Percentiles rank a stretch among this genome's conserved stretches.
Evolutionary conservation across 805 yeast species (phyloP).

Genomic region (Wickerhamomyces bisporus): DNA sequence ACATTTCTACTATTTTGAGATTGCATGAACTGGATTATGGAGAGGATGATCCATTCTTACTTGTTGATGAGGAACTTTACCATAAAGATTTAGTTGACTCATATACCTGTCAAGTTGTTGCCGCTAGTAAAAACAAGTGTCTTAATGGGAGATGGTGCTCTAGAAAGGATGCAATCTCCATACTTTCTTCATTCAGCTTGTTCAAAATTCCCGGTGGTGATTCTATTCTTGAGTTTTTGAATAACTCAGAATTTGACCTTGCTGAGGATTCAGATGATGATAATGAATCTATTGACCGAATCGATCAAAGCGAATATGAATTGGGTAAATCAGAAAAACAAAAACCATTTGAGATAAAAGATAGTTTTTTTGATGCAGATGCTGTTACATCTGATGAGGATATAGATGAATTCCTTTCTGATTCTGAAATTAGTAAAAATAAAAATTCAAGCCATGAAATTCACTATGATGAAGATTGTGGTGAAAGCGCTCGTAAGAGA

Average conservation of each 20-base stretch:
- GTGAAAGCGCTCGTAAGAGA: too few relatives aligned
- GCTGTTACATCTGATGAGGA: neutral
- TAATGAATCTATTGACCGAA: too few relatives aligned
- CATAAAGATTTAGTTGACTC: constrained; percentile 20
- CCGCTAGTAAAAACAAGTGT: constrained; percentile 1
- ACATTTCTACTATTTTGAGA: constrained; percentile 14
- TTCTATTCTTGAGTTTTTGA: neutral
- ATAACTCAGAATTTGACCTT: neutral
- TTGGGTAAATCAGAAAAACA: too few relatives aligned
- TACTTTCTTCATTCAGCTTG: neutral
- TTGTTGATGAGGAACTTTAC: constrained; percentile 19
- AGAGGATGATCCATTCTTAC: constrained; percentile 24
- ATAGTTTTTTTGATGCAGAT: neutral
- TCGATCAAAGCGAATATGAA: too few relatives aligned
- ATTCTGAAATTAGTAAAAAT: neutral
- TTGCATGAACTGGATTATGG: constrained; percentile 15
- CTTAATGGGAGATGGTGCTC: constrained; percentile 26
- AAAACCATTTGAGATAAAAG: too few relatives aligned
- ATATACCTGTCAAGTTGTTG: constrained; percentile 16
- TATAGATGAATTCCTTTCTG: neutral
- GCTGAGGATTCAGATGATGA: neutral
- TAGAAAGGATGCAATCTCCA: constrained; percentile 13
- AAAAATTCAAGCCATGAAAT: neutral
- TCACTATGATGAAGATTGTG: neutral
- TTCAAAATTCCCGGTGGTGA: neutral